Base-by-base conservation (phyloP, 768 basidiomycete genomes). In the Boletales sp. region DNA sequence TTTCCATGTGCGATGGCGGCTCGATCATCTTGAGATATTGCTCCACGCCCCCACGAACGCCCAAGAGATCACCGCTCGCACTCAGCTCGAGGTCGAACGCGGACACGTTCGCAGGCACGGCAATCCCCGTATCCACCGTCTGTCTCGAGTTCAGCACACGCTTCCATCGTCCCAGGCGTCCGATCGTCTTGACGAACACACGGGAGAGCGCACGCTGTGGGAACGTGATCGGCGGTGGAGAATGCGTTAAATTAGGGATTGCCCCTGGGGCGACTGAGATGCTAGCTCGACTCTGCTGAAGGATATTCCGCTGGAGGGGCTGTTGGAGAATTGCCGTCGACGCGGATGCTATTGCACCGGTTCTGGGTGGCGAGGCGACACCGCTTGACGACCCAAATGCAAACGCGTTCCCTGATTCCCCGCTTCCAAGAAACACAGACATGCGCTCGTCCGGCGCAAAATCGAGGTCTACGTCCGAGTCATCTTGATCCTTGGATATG, bases 91-190 rank as follows among this genome's bases (percentile, higher is more conserved):
- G 65, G 59, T 90, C 86, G 61, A 90, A 86, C 8, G 84, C 82
- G 2, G 86, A 84, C 2, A 83, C 77, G 51, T 80, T 81, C n/a
- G 69, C 62, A 17, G 69, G 63, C 4, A 69, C 52, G 1, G 68
- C 65, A 11, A 70, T 64, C 8, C 68, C 69, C 17, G 74, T 69
- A 32, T 70, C 67, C 35, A 69, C 55, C 17, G 66, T 57, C 19
- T 65, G 63, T 6, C 76, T 65, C 32, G 72, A 68, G 56, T 87
- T 83, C 45, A 93, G 65, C 27, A 88, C 89, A 7, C 91, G 82
- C 60, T 79, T 87, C 87, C 91, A 87, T 10, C 87, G 74, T 2
- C 91, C 91, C 15, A 94, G 69, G 6, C 87, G 79, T 5, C 91
- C 89, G 27, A 93, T 83, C 3, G 91, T 91, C 68, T 83, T 86